Evolutionary conservation across 1,284 basidiomycete species (phyloP).

Genomic region (Cutaneotrichosporon arboriforme): DNA sequence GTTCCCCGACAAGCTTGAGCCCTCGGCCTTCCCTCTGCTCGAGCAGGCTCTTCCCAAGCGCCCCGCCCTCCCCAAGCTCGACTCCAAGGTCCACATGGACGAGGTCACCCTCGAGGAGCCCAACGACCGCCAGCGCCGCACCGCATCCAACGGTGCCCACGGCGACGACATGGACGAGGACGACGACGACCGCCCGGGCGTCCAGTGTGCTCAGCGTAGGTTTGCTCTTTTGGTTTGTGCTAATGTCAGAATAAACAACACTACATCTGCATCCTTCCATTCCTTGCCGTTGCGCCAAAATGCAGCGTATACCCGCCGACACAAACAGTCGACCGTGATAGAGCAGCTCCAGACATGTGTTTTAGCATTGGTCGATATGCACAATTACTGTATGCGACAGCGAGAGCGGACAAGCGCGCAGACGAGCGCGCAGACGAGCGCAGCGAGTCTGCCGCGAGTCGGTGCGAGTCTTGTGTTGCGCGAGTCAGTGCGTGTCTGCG

Average conservation of each 20-base stretch:
- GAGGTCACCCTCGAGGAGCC: conserved; percentile 81
- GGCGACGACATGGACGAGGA: conserved; percentile 79
- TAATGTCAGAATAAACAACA: conserved; percentile 7
- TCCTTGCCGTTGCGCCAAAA: background rate
- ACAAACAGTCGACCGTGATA: conserved; percentile 9
- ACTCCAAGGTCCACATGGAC: conserved; percentile 67
- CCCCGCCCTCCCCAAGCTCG: conserved; percentile 61
- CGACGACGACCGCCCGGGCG: conserved; percentile 44
- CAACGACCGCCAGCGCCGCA: conserved; percentile 64
- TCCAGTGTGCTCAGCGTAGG: conserved; percentile 52
- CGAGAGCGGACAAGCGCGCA: background rate
- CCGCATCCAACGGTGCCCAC: conserved; percentile 56
- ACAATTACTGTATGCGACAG: conserved; percentile 6
- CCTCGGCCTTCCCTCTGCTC: conserved; percentile 64
- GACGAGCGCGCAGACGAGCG: too few species aligned
- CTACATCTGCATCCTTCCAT: conserved; percentile 3
- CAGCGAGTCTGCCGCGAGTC: too few species aligned
- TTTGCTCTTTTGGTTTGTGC: too few species aligned
- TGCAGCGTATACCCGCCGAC: conserved; percentile 11
- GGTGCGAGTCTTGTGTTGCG: too few species aligned
- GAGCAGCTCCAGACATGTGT: conserved; percentile 13
- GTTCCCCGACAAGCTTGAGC: conserved; percentile 81
- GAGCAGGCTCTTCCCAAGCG: conserved; percentile 85
- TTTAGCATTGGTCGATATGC: conserved; percentile 21
- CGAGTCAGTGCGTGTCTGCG: too few species aligned